These are phyloP conservation scores for Daldinia grandis DNA, from an alignment of 495 filamentous ascomycete genomes.

Conservation along the genomic window DNA sequence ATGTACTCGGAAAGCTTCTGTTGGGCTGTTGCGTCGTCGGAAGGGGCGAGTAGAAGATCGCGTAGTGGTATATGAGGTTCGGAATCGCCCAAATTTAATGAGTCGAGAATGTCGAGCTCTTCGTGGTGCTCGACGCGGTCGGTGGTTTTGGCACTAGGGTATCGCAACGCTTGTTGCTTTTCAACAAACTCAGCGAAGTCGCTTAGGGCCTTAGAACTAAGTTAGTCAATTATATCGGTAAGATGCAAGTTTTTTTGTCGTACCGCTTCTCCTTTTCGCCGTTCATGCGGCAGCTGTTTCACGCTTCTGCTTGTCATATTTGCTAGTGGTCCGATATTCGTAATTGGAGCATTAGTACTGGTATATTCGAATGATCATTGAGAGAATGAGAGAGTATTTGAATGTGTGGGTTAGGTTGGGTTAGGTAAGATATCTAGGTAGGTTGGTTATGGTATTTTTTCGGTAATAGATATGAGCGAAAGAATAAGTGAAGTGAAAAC, in stretches of 20 bases:
- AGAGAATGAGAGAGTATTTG: background rate
- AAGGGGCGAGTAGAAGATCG: conserved; percentile 74
- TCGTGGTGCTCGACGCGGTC: conserved; percentile 74
- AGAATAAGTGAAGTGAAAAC: background rate
- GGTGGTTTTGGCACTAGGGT: conserved; percentile 51
- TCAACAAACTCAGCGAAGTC: conserved; percentile 99
- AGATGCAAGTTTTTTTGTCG: conserved; percentile 17
- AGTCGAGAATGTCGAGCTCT: conserved; percentile 86
- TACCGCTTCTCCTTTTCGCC: conserved; percentile 86
- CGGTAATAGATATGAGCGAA: background rate
- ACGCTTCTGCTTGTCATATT: conserved; percentile 63
- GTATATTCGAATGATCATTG: conserved; percentile 47
- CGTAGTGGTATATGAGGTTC: conserved; percentile 73
- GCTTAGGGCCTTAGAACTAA: conserved; percentile 74
- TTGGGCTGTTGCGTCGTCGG: conserved; percentile 62
- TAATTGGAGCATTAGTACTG: conserved; percentile 23
- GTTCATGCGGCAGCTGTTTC: conserved; percentile 76
- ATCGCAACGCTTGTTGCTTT: conserved; percentile 79
- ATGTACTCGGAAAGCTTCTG: conserved; percentile 70
- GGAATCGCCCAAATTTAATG: conserved; percentile 80
- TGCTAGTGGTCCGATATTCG: conserved; percentile 21
- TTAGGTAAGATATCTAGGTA: no score
- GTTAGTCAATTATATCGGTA: background rate
- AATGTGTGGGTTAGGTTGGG: no score
- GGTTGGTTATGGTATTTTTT: background rate